Base-by-base conservation (phyloP, 2,329 filamentous ascomycete species). In the Penicillium sp. region DNA sequence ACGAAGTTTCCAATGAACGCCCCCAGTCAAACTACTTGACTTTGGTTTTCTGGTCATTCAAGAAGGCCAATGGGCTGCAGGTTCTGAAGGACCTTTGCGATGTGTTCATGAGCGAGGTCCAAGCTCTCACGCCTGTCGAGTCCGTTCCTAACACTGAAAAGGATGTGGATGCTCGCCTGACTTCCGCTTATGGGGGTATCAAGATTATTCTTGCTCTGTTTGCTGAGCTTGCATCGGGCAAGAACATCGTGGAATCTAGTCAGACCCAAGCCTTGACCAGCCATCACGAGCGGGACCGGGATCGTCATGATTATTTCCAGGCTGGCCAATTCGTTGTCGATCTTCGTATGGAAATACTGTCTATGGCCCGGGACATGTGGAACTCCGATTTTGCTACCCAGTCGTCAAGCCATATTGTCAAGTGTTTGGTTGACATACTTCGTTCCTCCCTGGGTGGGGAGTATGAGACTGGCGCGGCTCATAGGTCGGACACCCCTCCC, bases 131-230 rank as follows among this genome's bases (percentile, higher is more conserved):
- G 10, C 71, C 72, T 25, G 67, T 71, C 10, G 68, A 72, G 24
- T 69, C 72, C 33, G 68, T 73, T 15, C 56, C 66, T 28, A 66
- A 72, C 25, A 50, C 62, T 42, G 62, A 70, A 27, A 66, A 70
- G 51, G 66, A 75, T 56, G 59, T 72, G 42, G 68, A 72, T 18
- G 69, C 71, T 33, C 66, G 72, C 38, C 65, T 76, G 28, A 72
- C 75, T 39, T 73, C 80, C 42, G 79, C 79, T 15, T 78, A 81
- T 54, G 80, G 79, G 24, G 81, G 80, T 39, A 81, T 95, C 57
- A 90, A 88, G 66, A 89, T 91, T 59, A 89, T 97, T 28, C 77
- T 98, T 25, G 84, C 87, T 27, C 80, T 97, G 46, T 96, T 93
- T 66, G 75, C 81, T 2, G 78, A 89, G 52, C 77, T 96, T 27